These are phyloP conservation scores for Brachypodium distachyon DNA, from an alignment of 202 grass and related monocot species.

Conservation along the genomic window DNA sequence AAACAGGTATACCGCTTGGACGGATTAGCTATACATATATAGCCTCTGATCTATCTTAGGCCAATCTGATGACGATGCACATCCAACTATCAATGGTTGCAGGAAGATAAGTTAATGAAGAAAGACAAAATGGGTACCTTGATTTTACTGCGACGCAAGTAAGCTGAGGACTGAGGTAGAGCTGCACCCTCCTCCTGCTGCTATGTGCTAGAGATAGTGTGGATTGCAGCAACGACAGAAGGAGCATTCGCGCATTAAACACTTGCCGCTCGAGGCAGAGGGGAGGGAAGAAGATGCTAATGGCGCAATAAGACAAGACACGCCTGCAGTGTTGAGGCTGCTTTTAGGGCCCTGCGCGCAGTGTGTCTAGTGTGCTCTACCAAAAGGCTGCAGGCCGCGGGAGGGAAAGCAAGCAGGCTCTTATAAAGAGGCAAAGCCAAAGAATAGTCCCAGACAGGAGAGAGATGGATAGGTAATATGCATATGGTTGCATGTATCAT, in stretches of 20 bases:
- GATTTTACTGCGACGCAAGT: not conserved
- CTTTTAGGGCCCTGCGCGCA: not conserved
- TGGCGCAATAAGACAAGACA: slow-evolving; percentile 38
- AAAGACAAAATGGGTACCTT: not conserved
- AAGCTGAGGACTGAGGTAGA: not conserved
- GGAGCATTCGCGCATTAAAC: slow-evolving; percentile 22
- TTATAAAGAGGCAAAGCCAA: slow-evolving; percentile 33
- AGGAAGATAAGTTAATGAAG: not conserved
- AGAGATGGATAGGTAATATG: not conserved
- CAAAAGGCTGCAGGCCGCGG: slow-evolving; percentile 36
- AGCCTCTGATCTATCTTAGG: not conserved
- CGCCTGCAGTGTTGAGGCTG: slow-evolving; percentile 9
- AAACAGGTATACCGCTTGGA: no score
- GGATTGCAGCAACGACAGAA: slow-evolving; percentile 12
- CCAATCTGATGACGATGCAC: not conserved
- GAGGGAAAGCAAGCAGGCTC: slow-evolving; percentile 28
- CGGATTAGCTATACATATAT: not conserved
- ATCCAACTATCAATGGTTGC: not conserved
- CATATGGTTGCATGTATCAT: not conserved
- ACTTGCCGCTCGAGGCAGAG: not conserved
- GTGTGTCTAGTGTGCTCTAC: slow-evolving; percentile 13
- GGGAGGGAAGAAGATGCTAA: not conserved
- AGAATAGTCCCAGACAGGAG: no score
- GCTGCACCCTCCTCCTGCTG: not conserved
- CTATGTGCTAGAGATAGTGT: not conserved